Evolutionary conservation across 495 filamentous ascomycete species (phyloP).

Genomic region (Neurospora sp.): DNA sequence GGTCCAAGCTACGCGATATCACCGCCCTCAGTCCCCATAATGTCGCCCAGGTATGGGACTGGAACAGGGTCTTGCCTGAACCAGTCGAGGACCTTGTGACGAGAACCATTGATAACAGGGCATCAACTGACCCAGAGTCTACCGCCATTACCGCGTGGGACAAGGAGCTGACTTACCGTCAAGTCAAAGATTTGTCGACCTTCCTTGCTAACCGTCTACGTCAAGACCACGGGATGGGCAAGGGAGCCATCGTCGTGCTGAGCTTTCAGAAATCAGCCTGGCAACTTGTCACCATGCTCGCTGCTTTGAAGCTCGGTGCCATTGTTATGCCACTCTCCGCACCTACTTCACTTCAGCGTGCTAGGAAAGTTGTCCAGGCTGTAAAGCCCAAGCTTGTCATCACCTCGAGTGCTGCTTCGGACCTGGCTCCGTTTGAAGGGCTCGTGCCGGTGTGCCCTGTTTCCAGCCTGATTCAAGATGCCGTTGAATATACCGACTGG

Average conservation of each 20-base stretch:
- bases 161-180: neutral
- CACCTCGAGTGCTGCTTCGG: neutral
- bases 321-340: neutral
- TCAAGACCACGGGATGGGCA: neutral
- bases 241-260: neutral
- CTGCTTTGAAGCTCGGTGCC: neutral
- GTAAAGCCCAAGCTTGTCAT: neutral
- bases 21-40: slow-evolving; percentile 10
- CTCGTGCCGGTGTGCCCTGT: neutral
- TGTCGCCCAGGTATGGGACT: slow-evolving; percentile 7
- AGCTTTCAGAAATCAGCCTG: neutral
- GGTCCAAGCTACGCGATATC: slow-evolving; percentile 7
- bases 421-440: neutral
- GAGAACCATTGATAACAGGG: neutral
- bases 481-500: neutral
- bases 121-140: neutral
- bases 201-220: neutral
- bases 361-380: neutral
- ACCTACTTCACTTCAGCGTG: neutral
- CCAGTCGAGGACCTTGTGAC: neutral
- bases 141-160: neutral
- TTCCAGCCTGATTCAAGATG: neutral
- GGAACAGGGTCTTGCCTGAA: slow-evolving; percentile 4
- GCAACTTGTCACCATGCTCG: neutral
- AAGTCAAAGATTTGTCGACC: neutral